Conservation (phyloP, 2,329 filamentous ascomycete genomes). For the Penicillium sp. region DNA sequence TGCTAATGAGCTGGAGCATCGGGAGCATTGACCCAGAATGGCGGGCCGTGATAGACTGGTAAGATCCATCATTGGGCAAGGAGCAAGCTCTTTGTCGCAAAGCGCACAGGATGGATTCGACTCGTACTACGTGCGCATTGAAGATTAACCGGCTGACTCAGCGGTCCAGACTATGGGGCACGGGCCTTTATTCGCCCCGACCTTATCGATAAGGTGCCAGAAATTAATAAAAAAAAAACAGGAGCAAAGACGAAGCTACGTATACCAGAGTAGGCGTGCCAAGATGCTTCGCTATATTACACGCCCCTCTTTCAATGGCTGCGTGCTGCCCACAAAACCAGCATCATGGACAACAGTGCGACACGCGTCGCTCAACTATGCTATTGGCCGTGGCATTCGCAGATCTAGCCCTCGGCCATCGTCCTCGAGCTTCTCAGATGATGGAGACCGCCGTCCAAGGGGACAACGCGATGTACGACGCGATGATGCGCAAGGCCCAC, state of each 20-base stretch:
- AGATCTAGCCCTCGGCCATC: slow-evolving; percentile 31
- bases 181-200: background rate
- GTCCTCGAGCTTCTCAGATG: background rate
- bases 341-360: slow-evolving; percentile 30
- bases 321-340: background rate
- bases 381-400: slow-evolving; percentile 68
- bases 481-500: background rate
- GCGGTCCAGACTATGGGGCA: slow-evolving; percentile 12
- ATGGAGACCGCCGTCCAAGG: background rate
- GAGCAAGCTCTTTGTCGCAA: slow-evolving; percentile 6
- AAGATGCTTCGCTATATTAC: slow-evolving; percentile 13
- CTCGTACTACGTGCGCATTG: background rate
- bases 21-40: slow-evolving; percentile 39
- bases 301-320: background rate
- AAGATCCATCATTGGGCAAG: slow-evolving; percentile 33
- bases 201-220: slow-evolving; percentile 6
- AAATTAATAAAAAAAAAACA: slow-evolving; percentile 4
- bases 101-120: background rate
- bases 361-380: slow-evolving; percentile 62
- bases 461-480: slow-evolving; percentile 1
- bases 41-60: slow-evolving; percentile 36
- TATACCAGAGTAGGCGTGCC: background rate
- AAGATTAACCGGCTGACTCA: slow-evolving; percentile 27
- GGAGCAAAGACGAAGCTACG: background rate
- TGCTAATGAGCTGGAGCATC: slow-evolving; percentile 42